phyloP scores from a whole-genome alignment of 1,284 basidiomycete genomes.

The Ganoderma lucidum region DNA sequence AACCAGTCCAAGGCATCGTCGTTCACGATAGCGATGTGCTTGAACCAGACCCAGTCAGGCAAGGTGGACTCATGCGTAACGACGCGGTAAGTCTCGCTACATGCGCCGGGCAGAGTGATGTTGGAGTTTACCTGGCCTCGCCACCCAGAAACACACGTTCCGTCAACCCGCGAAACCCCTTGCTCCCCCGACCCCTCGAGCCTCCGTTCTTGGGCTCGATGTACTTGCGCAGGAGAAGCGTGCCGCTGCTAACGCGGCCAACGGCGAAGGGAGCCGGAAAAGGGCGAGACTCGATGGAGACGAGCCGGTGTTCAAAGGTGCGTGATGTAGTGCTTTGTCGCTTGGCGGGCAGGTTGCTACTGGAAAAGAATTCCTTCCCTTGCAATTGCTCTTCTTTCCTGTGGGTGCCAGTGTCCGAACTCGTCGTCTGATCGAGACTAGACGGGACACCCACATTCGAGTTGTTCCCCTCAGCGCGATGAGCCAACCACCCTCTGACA shows the following conservation, averaged over 20 bases:
- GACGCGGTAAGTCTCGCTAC: constrained; percentile 62
- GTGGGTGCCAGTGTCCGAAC: neutral
- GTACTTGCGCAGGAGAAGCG: constrained; percentile 88
- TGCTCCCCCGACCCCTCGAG: constrained; percentile 75
- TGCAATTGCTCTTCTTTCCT: neutral
- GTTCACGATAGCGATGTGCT: constrained; percentile 85
- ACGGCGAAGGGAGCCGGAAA: constrained; percentile 67
- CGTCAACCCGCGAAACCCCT: constrained; percentile 74
- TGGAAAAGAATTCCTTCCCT: neutral
- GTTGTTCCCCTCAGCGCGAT: neutral
- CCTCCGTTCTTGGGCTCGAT: constrained; percentile 88
- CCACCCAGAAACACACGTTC: constrained; percentile 75
- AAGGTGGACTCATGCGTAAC: constrained; percentile 77
- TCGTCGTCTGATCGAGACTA: neutral
- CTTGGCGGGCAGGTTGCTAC: no score
- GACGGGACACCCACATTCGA: neutral
- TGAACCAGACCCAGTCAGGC: constrained; percentile 78
- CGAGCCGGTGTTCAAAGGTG: constrained; percentile 85
- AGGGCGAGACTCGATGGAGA: constrained; percentile 66
- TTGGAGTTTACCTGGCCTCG: neutral
- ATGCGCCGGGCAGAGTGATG: neutral
- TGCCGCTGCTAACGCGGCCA: constrained; percentile 55
- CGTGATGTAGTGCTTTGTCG: constrained; percentile 27
- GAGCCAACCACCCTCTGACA: neutral
- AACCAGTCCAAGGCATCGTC: constrained; percentile 76